Base-by-base conservation (phyloP, 106 monocot species). In the Allium sativum region DNA sequence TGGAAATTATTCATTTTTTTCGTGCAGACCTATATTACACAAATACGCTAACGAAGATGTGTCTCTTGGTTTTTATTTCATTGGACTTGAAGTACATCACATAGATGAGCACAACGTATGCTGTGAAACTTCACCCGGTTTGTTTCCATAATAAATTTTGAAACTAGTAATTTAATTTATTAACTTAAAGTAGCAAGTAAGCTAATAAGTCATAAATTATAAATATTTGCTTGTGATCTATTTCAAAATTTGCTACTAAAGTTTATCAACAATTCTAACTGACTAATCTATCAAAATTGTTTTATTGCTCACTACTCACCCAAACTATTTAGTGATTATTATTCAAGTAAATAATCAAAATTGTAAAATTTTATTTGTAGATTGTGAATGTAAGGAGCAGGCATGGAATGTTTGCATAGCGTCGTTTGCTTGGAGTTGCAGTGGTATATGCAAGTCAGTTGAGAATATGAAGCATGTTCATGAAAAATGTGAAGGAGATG, bases 21-120 rank as follows among this genome's bases (percentile, higher is more conserved):
- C 13, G 13, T 65, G 42, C 73, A 81, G 89, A 59, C 81, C 61
- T 72, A 82, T 89, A 72, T 74, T 89, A 52, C 89, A 84, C 76
- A 89, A 84, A 20, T 89, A 77, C 77, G 89, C 89, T 63, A 89
- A 89, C 45, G 89, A 89, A 67, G 89, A 89, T 59, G 89, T 89
- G 42, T 79, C 89, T 6, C 72, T 89, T 44, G 89, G 89, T 74
- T 41, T 84, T 51, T 84, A 84, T 81, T 84, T 89, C 59, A 89
- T 89, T 67, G 89, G 89, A 7, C 79, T 89, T 10, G 89, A 89
- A 11, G 84, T 84, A 12, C 81, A 89, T 18, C 89, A 89, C 66
- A 82, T 89, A 52, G 89, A 84, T 52, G 89, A 89, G 41, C 54
- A 79, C 42, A 82, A 61, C 69, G 79, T 89, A 78, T 89, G 89